Evolutionary conservation across 495 filamentous ascomycete genomes (phyloP), one percentile per base, ranked within the genome.

Genomic region (Xylaria sp.): DNA sequence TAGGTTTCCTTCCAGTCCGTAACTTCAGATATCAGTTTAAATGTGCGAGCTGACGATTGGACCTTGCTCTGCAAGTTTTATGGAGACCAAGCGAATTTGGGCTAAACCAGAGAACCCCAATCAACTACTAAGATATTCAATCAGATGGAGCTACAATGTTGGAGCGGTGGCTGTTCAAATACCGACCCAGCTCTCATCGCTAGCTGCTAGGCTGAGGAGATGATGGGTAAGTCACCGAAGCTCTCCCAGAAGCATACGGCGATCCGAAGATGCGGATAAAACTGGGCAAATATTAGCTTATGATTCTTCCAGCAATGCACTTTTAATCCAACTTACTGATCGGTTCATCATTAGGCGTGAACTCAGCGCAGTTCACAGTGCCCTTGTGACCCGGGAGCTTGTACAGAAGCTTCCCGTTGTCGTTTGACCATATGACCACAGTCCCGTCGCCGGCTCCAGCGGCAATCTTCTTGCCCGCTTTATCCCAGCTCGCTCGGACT

Each of bases 341-440:
- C 53, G 95, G 93, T 72, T 97, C 95, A 58, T 80, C 80, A 52
- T 89, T 89, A 2, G 96, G 94, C 43, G 92, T 92, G 77, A 99
- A 95, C 73, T 94, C 90, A 65, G 95, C 95, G 79, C 95, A 95
- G 76, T 98, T 99, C 53, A 99, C 97, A 1, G 93, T 92, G 15
- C 97, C 96, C 80, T 94, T 95, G 76, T 99, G 96, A 0, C 96
- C 96, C 0, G 96, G 96, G 61, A 99, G 84, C 79, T 98, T 98
- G 83, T 97, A 97, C 57, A 97, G 78, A 70, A 99, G 81, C 82
- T 96, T 98, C 46, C 90, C 93, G 7, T 87, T 90, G 73, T 91
- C 89, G 31, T 82, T 87, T 33, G 95, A 94, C 96, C 96, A 99
- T 12, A 99, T 90, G 5, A 97, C 91, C 26, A 93, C 94, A 55